Base-by-base conservation (phyloP, 768 basidiomycete genomes). In the Gelatoporia subvermispora region DNA sequence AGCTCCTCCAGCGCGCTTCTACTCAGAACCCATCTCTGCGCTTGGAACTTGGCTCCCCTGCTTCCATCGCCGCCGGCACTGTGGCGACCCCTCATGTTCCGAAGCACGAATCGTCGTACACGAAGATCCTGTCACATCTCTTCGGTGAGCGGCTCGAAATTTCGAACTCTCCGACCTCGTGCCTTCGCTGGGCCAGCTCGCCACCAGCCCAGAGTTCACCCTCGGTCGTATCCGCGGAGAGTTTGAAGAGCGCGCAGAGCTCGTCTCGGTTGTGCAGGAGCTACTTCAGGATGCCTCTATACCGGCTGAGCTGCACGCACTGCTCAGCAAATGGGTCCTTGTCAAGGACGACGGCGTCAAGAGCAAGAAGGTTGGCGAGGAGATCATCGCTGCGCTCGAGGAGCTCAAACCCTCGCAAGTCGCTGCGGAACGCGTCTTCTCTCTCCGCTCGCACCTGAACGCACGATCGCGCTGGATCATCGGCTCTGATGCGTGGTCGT, bases 401-500 rank as follows among this genome's bases (percentile, higher is more conserved):
- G 16, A 15, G 3, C 41, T 49, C 35, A 55, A 69, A 15, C 41
- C 67, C 41, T 51, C 64, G 8, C 71, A 75, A 50, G 64, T 75
- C 4, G 67, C 75, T 8, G 79, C 77, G 4, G 68, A 79, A 35
- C 74, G 74, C 23, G 75, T 90, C 39, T 42, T 91, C 34, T 60
- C 75, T 13, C 70, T 87, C 11, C 75, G 75, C 35, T 67, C 78
- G 17, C 78, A 84, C 56, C 80, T 96, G 57, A 70, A 79, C 36
- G 71, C 82, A 8, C 73, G 73, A 34, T 93, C 90, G 7, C 77
- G 89, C 50, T 99, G 96, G 96, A 98, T 99, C 66, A 87, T 99
- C 57, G 93, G 95, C 17, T 97, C 94, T 17, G 96, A 99, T 64
- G 88, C 91, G 0, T 98, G 96, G 96, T 88, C 94, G 0, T 92